Base-by-base conservation (phyloP, 331 rosid species). In the Rhamnella rubrinervis region DNA sequence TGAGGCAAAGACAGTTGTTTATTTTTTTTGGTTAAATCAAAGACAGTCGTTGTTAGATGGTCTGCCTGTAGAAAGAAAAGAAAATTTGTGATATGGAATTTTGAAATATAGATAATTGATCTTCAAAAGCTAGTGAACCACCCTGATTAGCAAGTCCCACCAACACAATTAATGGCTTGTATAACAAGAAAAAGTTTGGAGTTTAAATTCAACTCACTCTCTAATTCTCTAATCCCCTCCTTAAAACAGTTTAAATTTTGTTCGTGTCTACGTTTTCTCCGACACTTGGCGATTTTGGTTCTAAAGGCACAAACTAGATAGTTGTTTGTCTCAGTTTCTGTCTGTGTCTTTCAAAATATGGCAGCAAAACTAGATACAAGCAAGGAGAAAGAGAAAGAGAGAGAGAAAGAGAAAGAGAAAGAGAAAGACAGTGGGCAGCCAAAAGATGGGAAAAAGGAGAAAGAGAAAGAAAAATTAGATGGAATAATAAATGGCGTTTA, bases 401-500 rank as follows among this genome's bases (percentile, higher is more conserved):
- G 63, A 20, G 74, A 60, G 10, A 52, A 52, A 19, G 57, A 52
- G 19, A 57, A 60, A 35, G 37, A 47, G 77, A 59, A 47, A 7
- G 39, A 51, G 55, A 51, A 5, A 40, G 17, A 14, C 14, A 50
- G 20, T 11, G 19, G 77, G 65, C 38, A 65, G 81, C 65, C 18
- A 52, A 52, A 55, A 49, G 49, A 0, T 8, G 25, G 55, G 37
- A 85, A 78, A 16, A 68, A 79, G 55, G 67, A 81, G 66, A 65
- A 73, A 37, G 53, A 51, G 26, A 72, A 63, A 21, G 76, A 53
- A 14, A 59, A 71, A 16, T 65, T 40, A 1, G 62, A 4, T 67
- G 90, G 82, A 71, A 75, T 80, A 25, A 89, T 92, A 76, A 85
- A 73, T 59, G 98, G 93, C 59, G 84, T 92, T 75, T 92, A 86